Evolutionary conservation across 2,329 filamentous ascomycete genomes (phyloP).

Genomic region (Paecilomyces niveus): DNA sequence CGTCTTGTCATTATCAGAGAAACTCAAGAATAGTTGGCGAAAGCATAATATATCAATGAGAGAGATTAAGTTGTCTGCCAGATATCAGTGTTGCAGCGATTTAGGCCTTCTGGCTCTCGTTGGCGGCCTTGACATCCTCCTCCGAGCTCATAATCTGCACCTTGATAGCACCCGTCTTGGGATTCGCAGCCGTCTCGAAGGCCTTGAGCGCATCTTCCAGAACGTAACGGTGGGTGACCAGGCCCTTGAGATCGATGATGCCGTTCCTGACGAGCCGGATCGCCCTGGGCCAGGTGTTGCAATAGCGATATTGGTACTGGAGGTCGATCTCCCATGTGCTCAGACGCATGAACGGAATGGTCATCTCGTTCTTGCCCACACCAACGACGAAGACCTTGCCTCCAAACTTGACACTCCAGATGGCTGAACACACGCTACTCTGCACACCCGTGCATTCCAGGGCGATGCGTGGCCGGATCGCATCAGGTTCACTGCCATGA

Average conservation of each 20-base stretch:
- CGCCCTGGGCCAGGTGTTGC: constrained; percentile 91
- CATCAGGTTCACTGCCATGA: constrained; percentile 31
- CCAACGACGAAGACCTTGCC: constrained; percentile 97
- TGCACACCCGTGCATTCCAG: constrained; percentile 96
- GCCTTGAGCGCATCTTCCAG: constrained; percentile 84
- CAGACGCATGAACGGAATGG: constrained; percentile 88
- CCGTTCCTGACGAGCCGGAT: constrained; percentile 82
- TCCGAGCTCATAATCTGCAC: constrained; percentile 66
- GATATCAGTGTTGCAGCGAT: background rate
- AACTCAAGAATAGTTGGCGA: background rate
- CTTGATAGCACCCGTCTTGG: constrained; percentile 94
- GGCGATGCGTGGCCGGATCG: constrained; percentile 70
- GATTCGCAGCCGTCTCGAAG: constrained; percentile 80
- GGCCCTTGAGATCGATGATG: constrained; percentile 68
- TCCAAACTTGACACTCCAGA: constrained; percentile 88
- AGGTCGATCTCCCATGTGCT: constrained; percentile 89
- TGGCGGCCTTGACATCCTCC: constrained; percentile 30
- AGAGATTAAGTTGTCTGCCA: background rate
- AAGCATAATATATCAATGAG: background rate
- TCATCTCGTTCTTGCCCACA: constrained; percentile 92
- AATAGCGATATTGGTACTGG: constrained; percentile 94
- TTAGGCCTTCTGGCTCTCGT: background rate
- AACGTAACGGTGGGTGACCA: constrained; percentile 82
- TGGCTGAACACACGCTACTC: constrained; percentile 75
- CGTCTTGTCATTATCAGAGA: background rate